A percentile compares a stretch with the other conserved stretches of the same genome.
phyloP scores from a whole-genome alignment of 2,329 filamentous ascomycete species.

The Phyllosticta citriasiana region DNA sequence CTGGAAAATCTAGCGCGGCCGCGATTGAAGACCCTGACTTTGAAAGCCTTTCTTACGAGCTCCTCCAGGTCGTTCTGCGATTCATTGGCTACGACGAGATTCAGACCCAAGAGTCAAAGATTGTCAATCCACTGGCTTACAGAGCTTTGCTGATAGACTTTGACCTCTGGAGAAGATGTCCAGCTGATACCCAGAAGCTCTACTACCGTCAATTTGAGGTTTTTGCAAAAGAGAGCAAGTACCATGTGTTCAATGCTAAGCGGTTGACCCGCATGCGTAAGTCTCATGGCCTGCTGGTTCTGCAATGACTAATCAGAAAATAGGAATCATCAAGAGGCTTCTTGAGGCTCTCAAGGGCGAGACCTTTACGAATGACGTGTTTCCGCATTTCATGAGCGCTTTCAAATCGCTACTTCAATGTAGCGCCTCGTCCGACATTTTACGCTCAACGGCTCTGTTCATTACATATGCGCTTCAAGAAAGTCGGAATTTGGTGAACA shows the following conservation, averaged over 20 bases:
- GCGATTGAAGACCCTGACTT: conserved; percentile 25
- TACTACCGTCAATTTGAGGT: conserved; percentile 90
- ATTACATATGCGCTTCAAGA: conserved; percentile 86
- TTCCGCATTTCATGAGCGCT: conserved; percentile 67
- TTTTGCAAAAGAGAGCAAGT: conserved; percentile 83
- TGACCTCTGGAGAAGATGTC: conserved; percentile 81
- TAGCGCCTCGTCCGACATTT: conserved; percentile 73
- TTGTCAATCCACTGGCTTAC: conserved; percentile 92
- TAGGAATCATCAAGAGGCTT: conserved; percentile 81
- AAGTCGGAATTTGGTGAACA: conserved; percentile 32
- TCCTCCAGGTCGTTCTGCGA: conserved; percentile 66
- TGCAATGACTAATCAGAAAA: conserved; percentile 14
- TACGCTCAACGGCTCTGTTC: conserved; percentile 80
- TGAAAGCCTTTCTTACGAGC: conserved; percentile 43
- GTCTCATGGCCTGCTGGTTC: conserved; percentile 22
- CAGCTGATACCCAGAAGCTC: conserved; percentile 65
- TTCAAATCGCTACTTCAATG: conserved; percentile 71
- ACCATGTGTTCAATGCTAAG: conserved; percentile 84
- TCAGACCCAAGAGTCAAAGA: conserved; percentile 77
- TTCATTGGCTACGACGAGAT: conserved; percentile 83
- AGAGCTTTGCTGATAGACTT: conserved; percentile 84
- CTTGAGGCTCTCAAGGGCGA: conserved; percentile 87
- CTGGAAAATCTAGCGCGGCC: conserved; percentile 1
- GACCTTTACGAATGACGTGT: conserved; percentile 58
- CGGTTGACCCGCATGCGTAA: conserved; percentile 82